A percentile compares a stretch with the other conserved stretches of the same genome.
Conservation (phyloP, 1,139 yeast genomes). For the Candida frijolesensis region DNA sequence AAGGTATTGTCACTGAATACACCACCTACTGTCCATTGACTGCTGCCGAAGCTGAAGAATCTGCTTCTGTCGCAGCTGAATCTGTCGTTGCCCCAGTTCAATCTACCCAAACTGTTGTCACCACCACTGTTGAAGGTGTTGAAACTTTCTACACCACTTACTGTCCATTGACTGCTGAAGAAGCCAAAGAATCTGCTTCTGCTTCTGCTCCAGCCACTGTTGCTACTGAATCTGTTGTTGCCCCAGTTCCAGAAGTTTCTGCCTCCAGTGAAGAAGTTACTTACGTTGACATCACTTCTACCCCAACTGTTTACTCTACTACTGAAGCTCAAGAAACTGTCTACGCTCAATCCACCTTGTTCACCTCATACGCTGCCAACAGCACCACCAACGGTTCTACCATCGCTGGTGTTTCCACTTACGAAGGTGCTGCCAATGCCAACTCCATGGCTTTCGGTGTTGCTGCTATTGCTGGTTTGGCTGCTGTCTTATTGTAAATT, state of each 20-base stretch:
- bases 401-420: conserved; percentile 19
- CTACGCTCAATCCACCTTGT: conserved; percentile 32
- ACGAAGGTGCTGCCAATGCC: conserved; percentile 33
- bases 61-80: conserved; percentile 22
- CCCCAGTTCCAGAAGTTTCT: conserved; percentile 14
- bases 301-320: conserved; percentile 22
- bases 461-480: conserved; percentile 48
- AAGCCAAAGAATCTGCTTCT: conserved; percentile 9
- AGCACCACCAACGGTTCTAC: conserved; percentile 26
- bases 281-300: conserved; percentile 30
- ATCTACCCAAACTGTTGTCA: conserved; percentile 14
- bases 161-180: conserved; percentile 32
- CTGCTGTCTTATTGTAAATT: conserved; percentile 42
- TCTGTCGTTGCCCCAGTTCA: conserved; percentile 18
- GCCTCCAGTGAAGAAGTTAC: conserved; percentile 21
- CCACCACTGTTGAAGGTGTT: conserved; percentile 34
- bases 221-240: not conserved
- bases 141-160: conserved; percentile 47
- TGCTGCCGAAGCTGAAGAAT: conserved; percentile 18
- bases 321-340: conserved; percentile 18
- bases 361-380: conserved; percentile 31
- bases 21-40: conserved; percentile 52
- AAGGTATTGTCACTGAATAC: conserved; percentile 46
- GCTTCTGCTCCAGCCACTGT: not conserved
- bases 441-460: conserved; percentile 35